Conservation (phyloP, 179 eudicot genomes). For the Actinidia chinensis region DNA sequence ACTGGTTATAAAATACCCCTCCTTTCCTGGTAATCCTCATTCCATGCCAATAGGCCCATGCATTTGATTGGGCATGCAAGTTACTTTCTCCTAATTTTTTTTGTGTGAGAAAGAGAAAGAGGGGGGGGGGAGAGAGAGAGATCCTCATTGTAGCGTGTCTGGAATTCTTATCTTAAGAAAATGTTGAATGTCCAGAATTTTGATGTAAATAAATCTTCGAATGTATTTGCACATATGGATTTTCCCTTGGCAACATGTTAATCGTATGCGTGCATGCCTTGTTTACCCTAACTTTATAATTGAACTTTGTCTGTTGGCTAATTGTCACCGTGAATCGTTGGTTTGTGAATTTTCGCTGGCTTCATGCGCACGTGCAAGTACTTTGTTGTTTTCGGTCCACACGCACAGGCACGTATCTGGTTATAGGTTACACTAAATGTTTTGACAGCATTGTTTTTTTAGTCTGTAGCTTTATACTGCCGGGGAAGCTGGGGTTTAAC, state of each 20-base stretch:
- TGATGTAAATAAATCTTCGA: background rate
- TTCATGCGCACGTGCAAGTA: background rate
- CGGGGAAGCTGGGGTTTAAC: background rate
- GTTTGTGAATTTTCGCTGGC: background rate
- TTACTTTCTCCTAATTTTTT: too few relatives aligned
- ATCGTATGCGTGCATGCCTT: too few relatives aligned
- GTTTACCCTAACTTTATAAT: background rate
- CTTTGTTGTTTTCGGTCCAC: background rate
- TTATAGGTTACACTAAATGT: background rate
- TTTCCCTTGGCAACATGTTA: too few relatives aligned
- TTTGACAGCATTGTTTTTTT: background rate
- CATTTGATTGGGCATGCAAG: background rate
- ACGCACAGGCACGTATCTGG: background rate
- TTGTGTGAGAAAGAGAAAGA: background rate
- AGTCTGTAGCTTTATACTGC: conserved; percentile 6
- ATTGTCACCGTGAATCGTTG: background rate
- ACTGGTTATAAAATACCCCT: background rate
- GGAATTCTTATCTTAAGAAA: too few relatives aligned
- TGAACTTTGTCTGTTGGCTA: background rate
- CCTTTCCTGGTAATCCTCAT: background rate
- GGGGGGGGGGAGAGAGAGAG: background rate
- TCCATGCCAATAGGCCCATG: background rate
- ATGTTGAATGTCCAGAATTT: too few relatives aligned
- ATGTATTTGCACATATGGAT: too few relatives aligned
- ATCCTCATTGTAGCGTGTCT: background rate